Percentiles rank a stretch among this genome's conserved stretches.
Conservation (phyloP, 2,329 filamentous ascomycete species). For the Pseudocercospora fuligena region DNA sequence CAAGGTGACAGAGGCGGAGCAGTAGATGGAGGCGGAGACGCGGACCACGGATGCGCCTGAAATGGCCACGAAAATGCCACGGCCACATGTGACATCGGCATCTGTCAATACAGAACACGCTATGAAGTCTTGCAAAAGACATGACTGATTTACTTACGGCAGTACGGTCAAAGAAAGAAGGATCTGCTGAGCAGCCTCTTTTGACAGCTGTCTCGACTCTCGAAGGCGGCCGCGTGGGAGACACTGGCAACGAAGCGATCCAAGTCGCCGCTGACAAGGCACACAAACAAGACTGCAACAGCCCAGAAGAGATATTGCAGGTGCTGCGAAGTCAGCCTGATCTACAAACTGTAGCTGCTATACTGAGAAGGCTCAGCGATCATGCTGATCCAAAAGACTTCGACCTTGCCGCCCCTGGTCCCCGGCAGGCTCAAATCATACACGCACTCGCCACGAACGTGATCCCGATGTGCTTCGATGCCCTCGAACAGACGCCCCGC, state of each 20-base stretch:
- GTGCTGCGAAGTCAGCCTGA: slow-evolving; percentile 48
- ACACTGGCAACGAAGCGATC: neutral
- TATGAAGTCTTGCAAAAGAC: slow-evolving; percentile 33
- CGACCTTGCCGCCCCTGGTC: slow-evolving; percentile 66
- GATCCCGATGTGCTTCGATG: slow-evolving; percentile 80
- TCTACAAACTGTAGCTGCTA: slow-evolving; percentile 29
- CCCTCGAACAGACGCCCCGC: slow-evolving; percentile 54
- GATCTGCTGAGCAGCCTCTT: slow-evolving; percentile 8
- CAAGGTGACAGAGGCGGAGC: no score
- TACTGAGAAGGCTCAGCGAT: slow-evolving; percentile 34
- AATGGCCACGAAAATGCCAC: slow-evolving; percentile 12
- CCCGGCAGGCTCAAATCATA: slow-evolving; percentile 74
- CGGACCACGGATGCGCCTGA: no score
- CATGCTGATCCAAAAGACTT: slow-evolving; percentile 44
- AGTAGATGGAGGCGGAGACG: no score
- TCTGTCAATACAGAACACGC: slow-evolving; percentile 1
- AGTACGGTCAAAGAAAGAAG: slow-evolving; percentile 45
- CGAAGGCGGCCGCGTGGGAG: neutral
- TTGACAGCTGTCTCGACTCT: slow-evolving; percentile 24
- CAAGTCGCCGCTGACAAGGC: neutral
- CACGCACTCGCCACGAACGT: slow-evolving; percentile 75
- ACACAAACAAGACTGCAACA: slow-evolving; percentile 17
- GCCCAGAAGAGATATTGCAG: slow-evolving; percentile 38
- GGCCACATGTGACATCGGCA: slow-evolving; percentile 12
- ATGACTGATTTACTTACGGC: slow-evolving; percentile 58